A percentile compares a stretch with the other conserved stretches of the same genome.
Conservation (phyloP, 352 stramenopile genomes). For the Saprolegnia diclina region DNA sequence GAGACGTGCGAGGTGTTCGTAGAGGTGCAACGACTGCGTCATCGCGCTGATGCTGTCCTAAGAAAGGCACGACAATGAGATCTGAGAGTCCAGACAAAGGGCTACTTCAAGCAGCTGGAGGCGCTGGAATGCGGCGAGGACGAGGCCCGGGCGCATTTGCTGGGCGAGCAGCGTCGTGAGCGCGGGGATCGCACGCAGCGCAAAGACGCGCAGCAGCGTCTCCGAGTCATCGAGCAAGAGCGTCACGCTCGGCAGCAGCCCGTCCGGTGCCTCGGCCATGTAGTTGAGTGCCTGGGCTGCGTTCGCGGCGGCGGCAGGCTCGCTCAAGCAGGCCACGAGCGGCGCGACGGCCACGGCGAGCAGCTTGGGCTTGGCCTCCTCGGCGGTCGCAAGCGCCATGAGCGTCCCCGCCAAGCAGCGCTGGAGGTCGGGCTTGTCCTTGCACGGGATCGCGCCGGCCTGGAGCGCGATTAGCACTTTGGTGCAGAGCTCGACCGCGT, state of each 20-base stretch:
- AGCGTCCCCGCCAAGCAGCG: constrained; percentile 47
- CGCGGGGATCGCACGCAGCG: not conserved
- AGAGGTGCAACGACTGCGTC: constrained; percentile 20
- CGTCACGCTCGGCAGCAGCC: constrained; percentile 21
- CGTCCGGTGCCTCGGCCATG: constrained; percentile 38
- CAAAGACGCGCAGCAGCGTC: constrained; percentile 13
- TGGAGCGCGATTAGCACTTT: constrained; percentile 39
- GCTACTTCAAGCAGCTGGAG: not conserved
- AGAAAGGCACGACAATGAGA: too few relatives aligned
- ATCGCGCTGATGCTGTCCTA: not conserved
- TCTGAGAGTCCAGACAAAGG: not conserved
- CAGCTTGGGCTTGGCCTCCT: constrained; percentile 60
- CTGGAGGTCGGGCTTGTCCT: constrained; percentile 42
- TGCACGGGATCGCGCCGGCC: constrained; percentile 34
- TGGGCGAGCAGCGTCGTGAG: constrained; percentile 18
- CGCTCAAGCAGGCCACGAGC: constrained; percentile 49
- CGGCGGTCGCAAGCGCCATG: constrained; percentile 61
- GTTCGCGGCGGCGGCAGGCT: constrained; percentile 39
- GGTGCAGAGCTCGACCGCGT: constrained; percentile 23
- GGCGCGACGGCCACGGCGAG: constrained; percentile 67
- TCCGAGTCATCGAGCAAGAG: constrained; percentile 19
- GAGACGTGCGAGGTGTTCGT: constrained; percentile 7
- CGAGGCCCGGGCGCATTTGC: not conserved
- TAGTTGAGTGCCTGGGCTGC: constrained; percentile 56
- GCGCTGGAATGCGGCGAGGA: not conserved